These are phyloP conservation scores for Populus davidiana DNA, from an alignment of 345 rosid genomes.

Conservation along the genomic window DNA sequence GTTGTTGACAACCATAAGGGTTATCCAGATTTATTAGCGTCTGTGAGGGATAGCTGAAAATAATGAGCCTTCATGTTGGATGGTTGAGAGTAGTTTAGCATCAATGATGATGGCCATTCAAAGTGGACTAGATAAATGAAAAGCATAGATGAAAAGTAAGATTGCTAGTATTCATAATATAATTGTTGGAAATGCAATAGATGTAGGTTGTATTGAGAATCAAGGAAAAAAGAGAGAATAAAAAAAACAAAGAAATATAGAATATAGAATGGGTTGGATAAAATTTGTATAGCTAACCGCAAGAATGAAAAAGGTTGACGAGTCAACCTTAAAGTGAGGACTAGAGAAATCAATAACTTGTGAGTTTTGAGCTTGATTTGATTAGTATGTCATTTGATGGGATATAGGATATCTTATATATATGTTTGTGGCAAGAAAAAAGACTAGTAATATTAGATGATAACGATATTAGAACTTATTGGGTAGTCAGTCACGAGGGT, in stretches of 20 bases:
- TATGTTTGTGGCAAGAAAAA: no score
- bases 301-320: no score
- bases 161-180: not conserved
- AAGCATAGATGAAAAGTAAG: not conserved
- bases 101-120: not conserved
- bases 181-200: not conserved
- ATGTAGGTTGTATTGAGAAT: not conserved
- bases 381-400: not conserved
- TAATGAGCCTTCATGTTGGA: no score
- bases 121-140: not conserved
- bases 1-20: no score
- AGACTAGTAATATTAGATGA: not conserved
- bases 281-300: not conserved
- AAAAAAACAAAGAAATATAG: no score
- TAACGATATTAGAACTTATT: not conserved
- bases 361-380: no score
- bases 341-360: no score
- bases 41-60: no score
- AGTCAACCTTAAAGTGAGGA: not conserved
- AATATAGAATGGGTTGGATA: no score
- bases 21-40: not conserved
- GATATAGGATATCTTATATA: no score
- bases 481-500: not conserved
- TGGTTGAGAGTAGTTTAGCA: not conserved
- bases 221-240: not conserved